A percentile compares a stretch with the other conserved stretches of the same genome.
These are phyloP conservation scores for Trichoderma citrinoviride DNA, from an alignment of 2,329 filamentous ascomycete species.

Conservation along the genomic window DNA sequence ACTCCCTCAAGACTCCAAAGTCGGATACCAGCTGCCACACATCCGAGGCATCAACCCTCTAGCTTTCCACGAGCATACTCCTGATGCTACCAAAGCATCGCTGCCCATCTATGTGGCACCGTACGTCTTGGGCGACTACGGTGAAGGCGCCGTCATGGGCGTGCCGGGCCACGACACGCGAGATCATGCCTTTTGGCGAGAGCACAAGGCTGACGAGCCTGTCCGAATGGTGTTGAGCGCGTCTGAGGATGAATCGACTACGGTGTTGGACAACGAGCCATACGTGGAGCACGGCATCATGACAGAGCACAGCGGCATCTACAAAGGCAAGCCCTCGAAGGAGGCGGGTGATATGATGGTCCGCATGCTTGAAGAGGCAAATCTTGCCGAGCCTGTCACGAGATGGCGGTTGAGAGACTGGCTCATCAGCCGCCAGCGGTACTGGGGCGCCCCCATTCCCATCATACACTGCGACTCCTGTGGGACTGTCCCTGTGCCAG, in stretches of 20 bases:
- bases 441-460: conserved; percentile 89
- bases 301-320: conserved; percentile 62
- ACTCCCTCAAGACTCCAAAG: conserved; percentile 55
- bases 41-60: conserved; percentile 66
- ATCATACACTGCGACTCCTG: conserved; percentile 78
- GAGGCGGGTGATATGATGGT: conserved; percentile 63
- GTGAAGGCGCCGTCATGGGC: conserved; percentile 87
- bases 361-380: conserved; percentile 50
- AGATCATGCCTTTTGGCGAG: conserved; percentile 77
- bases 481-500: conserved; percentile 75
- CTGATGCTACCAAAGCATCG: conserved; percentile 51
- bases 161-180: conserved; percentile 81
- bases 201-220: conserved; percentile 60
- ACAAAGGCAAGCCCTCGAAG: conserved; percentile 60
- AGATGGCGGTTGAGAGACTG: conserved; percentile 84
- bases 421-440: conserved; percentile 87
- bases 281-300: conserved; percentile 66
- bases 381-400: conserved; percentile 60
- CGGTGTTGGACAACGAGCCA: conserved; percentile 48
- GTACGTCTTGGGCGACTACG: conserved; percentile 82
- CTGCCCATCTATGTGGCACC: conserved; percentile 78
- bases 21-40: conserved; percentile 65
- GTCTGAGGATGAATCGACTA: conserved; percentile 48
- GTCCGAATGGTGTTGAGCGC: conserved; percentile 62
- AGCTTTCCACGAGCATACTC: conserved; percentile 50